Base-by-base conservation (phyloP, 2,329 filamentous ascomycete species). In the Paecilomyces variotii region DNA sequence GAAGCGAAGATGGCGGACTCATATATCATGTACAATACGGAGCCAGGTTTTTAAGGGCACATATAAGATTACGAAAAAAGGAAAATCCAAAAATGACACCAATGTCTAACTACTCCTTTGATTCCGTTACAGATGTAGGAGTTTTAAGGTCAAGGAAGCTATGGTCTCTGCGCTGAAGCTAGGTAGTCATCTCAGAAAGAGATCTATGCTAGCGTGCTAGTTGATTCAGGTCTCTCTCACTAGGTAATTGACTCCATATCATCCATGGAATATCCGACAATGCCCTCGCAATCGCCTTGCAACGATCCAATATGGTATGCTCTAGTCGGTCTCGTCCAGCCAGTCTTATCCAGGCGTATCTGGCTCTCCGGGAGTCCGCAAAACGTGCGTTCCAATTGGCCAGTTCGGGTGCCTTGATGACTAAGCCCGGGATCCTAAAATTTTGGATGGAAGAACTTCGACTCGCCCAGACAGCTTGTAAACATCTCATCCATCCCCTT, bases 381-480 rank as follows among this genome's bases (percentile, higher is more conserved):
- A 71, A 70, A 61, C 60, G 55, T 49, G 57, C 3, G 3, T 14
- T 5, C 49, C 69, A 65, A 74, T 74, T 74, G 72, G 72, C n/a
- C n/a, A 14, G 2, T 0, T 1, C 2, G n/a, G 27, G 35, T 52
- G 9, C 25, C 25, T n/a, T 24, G n/a, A 64, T 75, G 70, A 76
- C 70, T 76, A 72, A 76, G 70, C 70, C 55, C 54, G 54, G 57
- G 59, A 64, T 60, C 65, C 67, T 65, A 67, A 72, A 74, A 76
- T 71, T 68, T 66, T 75, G 59, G 24, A 58, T 61, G 63, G 63
- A 61, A 65, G 67, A 65, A 63, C 64, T 64, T 68, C 10, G 50
- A 52, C 61, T 59, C 58, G 59, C 59, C 59, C 54, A 54, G 50
- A 52, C 52, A 60, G 53, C 62, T 9, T 62, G 63, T 65, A 64